Evolutionary conservation across 768 basidiomycete species (phyloP).

Genomic region (Clitopilus passeckerianus): DNA sequence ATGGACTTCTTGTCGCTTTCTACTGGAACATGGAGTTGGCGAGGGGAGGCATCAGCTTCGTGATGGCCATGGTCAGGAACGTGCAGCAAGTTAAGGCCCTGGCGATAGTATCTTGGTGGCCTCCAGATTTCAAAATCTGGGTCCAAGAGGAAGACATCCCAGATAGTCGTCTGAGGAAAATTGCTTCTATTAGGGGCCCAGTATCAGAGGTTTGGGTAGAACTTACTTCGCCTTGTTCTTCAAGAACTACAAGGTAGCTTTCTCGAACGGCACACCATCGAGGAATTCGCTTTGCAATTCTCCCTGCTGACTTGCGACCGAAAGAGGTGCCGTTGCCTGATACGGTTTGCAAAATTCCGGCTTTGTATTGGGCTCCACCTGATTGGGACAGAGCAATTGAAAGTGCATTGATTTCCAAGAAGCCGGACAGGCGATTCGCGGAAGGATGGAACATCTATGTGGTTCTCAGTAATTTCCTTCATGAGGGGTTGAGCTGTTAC

Average conservation of each 20-base stretch:
- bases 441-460: constrained; percentile 94
- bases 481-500: constrained; percentile 20
- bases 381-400: constrained; percentile 74
- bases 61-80: constrained; percentile 17
- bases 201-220: background rate
- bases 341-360: constrained; percentile 67
- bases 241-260: constrained; percentile 81
- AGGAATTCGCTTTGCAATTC: constrained; percentile 56
- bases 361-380: constrained; percentile 89
- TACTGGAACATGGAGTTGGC: constrained; percentile 6
- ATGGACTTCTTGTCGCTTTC: constrained; percentile 30
- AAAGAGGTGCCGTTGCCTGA: constrained; percentile 51
- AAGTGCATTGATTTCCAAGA: constrained; percentile 88
- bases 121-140: constrained; percentile 83
- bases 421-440: constrained; percentile 82
- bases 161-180: constrained; percentile 61
- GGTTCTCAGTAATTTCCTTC: background rate
- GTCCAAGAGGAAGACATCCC: constrained; percentile 94
- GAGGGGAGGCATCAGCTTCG: constrained; percentile 5
- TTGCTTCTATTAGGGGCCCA: background rate
- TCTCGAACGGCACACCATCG: constrained; percentile 94
- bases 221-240: constrained; percentile 81
- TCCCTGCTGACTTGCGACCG: constrained; percentile 59
- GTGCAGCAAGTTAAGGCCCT: constrained; percentile 72
- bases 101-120: constrained; percentile 86